These are phyloP conservation scores for Solanum lignicaule DNA, from an alignment of 257 asterid genomes.

Conservation along the genomic window DNA sequence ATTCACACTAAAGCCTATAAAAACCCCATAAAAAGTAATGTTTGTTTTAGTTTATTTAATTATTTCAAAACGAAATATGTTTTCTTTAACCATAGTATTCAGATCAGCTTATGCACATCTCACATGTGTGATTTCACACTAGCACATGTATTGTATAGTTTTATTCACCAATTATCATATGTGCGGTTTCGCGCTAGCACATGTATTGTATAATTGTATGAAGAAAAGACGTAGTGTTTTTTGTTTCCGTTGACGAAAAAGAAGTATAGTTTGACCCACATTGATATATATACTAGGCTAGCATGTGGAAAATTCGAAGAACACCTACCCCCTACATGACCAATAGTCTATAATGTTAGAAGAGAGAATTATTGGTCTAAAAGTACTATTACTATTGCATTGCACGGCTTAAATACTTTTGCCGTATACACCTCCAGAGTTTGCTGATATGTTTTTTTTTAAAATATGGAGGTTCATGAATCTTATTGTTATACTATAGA, in stretches of 20 bases:
- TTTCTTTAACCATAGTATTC: not conserved
- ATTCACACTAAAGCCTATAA: not conserved
- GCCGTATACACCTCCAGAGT: not conserved
- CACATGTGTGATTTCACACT: not conserved
- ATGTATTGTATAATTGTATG: not conserved
- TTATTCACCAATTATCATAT: not conserved
- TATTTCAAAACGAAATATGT: not conserved
- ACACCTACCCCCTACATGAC: not conserved
- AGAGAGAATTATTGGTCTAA: not conserved
- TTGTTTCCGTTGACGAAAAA: not conserved
- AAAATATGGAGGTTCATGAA: not conserved
- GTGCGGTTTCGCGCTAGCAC: not conserved
- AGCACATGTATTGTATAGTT: not conserved
- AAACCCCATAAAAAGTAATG: not conserved
- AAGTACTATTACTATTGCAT: not conserved
- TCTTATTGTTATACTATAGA: not conserved
- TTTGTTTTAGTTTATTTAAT: not conserved
- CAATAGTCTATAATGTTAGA: not conserved
- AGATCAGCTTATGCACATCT: not conserved
- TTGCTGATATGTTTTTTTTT: not conserved
- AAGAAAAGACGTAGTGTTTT: not conserved
- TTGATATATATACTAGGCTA: not conserved
- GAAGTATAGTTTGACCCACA: not conserved
- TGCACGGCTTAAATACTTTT: slow-evolving; percentile 1
- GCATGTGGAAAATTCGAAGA: not conserved